Evolutionary conservation across 1,284 basidiomycete species (phyloP), one percentile per base, ranked within the genome.

Genomic region (Ceratobasidium sp.): DNA sequence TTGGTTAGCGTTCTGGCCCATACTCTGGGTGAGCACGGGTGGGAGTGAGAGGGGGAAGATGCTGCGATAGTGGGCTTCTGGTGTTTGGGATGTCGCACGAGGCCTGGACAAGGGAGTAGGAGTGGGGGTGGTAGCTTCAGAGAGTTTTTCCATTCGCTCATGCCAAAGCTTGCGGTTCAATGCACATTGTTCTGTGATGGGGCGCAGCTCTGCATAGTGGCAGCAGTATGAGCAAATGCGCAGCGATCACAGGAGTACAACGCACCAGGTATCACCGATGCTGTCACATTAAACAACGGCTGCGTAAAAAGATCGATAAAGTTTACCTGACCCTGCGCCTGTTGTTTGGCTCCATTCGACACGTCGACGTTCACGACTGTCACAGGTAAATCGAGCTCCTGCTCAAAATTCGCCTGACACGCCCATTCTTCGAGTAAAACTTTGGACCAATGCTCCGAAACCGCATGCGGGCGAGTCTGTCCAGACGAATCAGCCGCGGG

Each of bases 381-480:
- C n/a, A 89, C 83, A 9, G 91, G 89, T 23, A 98, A 83, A 49
- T 87, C 84, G 63, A 94, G 86, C 74, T 89, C 86, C 75, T 87
- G 85, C 79, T 97, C 95, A 7, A 96, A 84, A 18, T 85, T 83
- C 0, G 92, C 91, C 80, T 98, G 95, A 21, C 88, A 89, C 9
- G 87, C 85, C 96, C 96, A 98, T 81, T 98, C 96, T 69, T 90
- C 85, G 79, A 92, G 86, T 38, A 98, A 82, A 0, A 92, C 94
- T 7, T 87, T 84, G 3, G 94, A 94, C 95, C 95, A 98, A 76
- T 94, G 89, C 77, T 92, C 87, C 2, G 94, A 94, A 9, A 96
- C 91, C 25, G 86, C 83, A 75, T 94, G 92, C 0, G 95, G 95
- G n/a, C 95, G 93, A 75, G 91, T 90, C 94, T 96, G 77, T 21